Base-by-base conservation (phyloP, 768 basidiomycete species). In the Cystofilobasidium ferigula region DNA sequence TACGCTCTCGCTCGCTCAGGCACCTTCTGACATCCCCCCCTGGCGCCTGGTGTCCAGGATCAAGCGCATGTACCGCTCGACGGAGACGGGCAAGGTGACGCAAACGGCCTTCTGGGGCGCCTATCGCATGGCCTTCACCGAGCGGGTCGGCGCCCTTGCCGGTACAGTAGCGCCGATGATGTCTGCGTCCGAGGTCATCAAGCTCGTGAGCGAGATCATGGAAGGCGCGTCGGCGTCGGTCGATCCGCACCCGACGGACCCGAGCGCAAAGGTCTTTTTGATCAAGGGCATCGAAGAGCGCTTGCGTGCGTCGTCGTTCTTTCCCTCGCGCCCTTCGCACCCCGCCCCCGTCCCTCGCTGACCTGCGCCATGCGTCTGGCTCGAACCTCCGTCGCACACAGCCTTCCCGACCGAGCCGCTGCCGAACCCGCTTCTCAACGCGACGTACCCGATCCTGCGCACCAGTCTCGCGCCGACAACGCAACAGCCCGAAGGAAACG, bases 41-140 rank as follows among this genome's bases (percentile, higher is more conserved):
- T 10, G 24, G 1, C 4, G 1, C 34, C 20, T 43, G 5, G 6
- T 35, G 35, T 40, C 28, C 72, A 92, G 94, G 94, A 94, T 99
- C 88, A 85, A 84, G 72, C 76, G 81, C n/a, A 87, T 89, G 81
- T 97, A n/a, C n/a, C n/a, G n/a, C n/a, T 93, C 71, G 32, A 54
- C 28, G 18, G 28, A 3, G 80, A 86, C 20, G 79, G 76, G 85
- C 1, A 84, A 86, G 4, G 78, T 97, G 54, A 91, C 89, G 0
- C 95, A 98, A 75, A 90, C 94, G 38, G 86, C 89, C 63, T 89
- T 99, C 72, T 99, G 94, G 93, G 89, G 84, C 64, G 81, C 92
- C 16, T 99, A 99, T 77, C 86, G 87, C 69, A 86, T 88, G 66
- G 83, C 83, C 0, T 95, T 97, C 71, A 24, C 40, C 14, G 60